phyloP scores from a whole-genome alignment of 495 filamentous ascomycete species.

The Penicillium pulvis region DNA sequence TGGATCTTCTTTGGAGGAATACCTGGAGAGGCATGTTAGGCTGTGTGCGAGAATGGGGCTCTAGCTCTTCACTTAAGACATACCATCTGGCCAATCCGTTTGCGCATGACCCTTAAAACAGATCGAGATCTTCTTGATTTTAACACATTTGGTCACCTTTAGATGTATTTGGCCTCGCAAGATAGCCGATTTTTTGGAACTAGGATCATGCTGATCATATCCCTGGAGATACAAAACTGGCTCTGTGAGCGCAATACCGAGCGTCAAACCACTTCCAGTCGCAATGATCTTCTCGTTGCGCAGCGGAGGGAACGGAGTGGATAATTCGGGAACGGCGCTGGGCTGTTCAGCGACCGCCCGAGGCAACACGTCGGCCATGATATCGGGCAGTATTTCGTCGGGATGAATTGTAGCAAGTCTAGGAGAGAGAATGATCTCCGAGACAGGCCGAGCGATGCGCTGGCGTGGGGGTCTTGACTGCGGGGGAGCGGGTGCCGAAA shows the following conservation, averaged over 20 bases:
- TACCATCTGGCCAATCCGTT: conserved; percentile 97
- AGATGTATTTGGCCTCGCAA: conserved; percentile 82
- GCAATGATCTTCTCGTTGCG: conserved; percentile 69
- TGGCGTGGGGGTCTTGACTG: conserved; percentile 21
- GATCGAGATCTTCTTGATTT: conserved; percentile 91
- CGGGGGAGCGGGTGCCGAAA: conserved; percentile 29
- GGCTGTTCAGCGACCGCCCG: conserved; percentile 28
- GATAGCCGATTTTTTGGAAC: conserved; percentile 74
- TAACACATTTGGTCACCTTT: conserved; percentile 83
- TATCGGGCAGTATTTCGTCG: conserved; percentile 30
- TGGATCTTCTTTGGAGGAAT: conserved; percentile 89
- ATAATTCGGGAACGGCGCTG: conserved; percentile 28
- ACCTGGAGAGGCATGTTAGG: conserved; percentile 45
- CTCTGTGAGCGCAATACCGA: conserved; percentile 79
- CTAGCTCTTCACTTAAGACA: conserved; percentile 9
- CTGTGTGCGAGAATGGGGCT: background rate
- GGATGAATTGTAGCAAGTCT: conserved; percentile 32
- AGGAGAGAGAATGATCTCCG: conserved; percentile 45
- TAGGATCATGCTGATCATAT: conserved; percentile 78
- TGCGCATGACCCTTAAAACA: conserved; percentile 82
- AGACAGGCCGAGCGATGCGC: conserved; percentile 35
- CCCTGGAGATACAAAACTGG: conserved; percentile 88
- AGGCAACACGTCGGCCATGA: conserved; percentile 32
- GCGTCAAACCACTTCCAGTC: conserved; percentile 69
- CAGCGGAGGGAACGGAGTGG: conserved; percentile 38